phyloP scores from a whole-genome alignment of 345 rosid species.

The Gossypium turneri region DNA sequence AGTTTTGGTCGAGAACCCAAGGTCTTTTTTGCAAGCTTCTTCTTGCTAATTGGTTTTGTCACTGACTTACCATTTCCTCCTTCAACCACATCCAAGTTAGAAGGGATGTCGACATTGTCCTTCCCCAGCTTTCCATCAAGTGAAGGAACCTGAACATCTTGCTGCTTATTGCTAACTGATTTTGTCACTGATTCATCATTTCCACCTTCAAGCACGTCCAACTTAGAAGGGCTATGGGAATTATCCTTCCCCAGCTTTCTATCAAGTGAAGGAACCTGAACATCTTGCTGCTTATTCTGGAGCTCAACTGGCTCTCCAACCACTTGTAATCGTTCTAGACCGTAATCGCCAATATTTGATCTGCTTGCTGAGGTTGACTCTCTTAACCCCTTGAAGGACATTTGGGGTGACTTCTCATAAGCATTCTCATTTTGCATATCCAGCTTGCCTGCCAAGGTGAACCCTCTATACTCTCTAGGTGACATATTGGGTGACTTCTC shows the following conservation, averaged over 20 bases:
- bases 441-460: constrained; percentile 6
- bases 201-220: constrained; percentile 28
- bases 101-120: constrained; percentile 23
- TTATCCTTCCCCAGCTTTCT: constrained; percentile 22
- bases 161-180: constrained; percentile 32
- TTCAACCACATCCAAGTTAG: constrained; percentile 19
- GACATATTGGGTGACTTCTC: constrained; percentile 18
- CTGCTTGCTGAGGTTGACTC: constrained; percentile 19
- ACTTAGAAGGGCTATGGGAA: constrained; percentile 23
- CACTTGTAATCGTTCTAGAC: background rate
- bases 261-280: constrained; percentile 25
- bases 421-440: constrained; percentile 13
- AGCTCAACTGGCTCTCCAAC: constrained; percentile 17
- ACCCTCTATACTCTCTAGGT: constrained; percentile 8
- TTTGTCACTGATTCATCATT: constrained; percentile 26
- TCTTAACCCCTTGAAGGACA: constrained; percentile 16
- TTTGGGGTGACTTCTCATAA: constrained; percentile 21
- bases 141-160: constrained; percentile 27
- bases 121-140: constrained; percentile 20
- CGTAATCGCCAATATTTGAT: constrained; percentile 10
- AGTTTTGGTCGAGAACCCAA: constrained; percentile 54
- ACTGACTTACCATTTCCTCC: constrained; percentile 28
- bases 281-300: constrained; percentile 22
- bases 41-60: constrained; percentile 38
- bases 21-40: constrained; percentile 45